Evolutionary conservation across 805 yeast species (phyloP).

Genomic region (Yarrowia bubula): DNA sequence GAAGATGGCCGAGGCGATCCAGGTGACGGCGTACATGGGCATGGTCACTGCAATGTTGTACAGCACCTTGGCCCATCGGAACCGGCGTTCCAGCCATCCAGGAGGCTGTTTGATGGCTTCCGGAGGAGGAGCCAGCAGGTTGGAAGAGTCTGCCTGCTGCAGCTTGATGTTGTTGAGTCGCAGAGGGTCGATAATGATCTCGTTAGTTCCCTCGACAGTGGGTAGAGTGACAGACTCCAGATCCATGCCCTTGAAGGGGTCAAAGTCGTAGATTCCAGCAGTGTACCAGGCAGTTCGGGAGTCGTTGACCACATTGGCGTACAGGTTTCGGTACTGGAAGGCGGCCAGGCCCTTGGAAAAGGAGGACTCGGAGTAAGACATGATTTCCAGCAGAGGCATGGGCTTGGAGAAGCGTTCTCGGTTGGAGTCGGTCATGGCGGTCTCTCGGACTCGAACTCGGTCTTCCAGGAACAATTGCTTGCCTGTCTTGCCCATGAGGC

Average conservation of each 20-base stretch:
- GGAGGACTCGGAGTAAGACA: constrained; percentile 62
- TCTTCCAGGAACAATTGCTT: constrained; percentile 60
- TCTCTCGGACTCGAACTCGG: constrained; percentile 15
- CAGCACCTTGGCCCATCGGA: constrained; percentile 28
- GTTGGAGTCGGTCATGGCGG: constrained; percentile 30
- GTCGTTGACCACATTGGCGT: constrained; percentile 78
- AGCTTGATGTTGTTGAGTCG: constrained; percentile 20
- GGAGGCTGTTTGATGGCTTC: constrained; percentile 26
- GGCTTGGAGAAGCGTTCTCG: constrained; percentile 29
- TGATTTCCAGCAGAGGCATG: constrained; percentile 58
- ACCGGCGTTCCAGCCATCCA: constrained; percentile 26
- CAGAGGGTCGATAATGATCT: constrained; percentile 14
- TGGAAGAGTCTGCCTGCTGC: constrained; percentile 1
- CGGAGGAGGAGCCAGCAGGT: neutral
- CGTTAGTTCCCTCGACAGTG: neutral
- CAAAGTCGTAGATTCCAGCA: constrained; percentile 42
- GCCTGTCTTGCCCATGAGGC: constrained; percentile 68
- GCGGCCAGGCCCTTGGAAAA: constrained; percentile 55
- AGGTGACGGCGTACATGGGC: constrained; percentile 30
- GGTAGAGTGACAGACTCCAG: constrained; percentile 18
- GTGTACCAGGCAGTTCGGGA: constrained; percentile 83
- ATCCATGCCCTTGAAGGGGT: constrained; percentile 19
- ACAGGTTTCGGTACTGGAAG: constrained; percentile 57
- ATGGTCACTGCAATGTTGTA: constrained; percentile 22
- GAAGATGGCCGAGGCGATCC: constrained; percentile 48